Evolutionary conservation across 2,329 filamentous ascomycete species (phyloP), one percentile per base, ranked within the genome.

Genomic region (Thielaviopsis populi): DNA sequence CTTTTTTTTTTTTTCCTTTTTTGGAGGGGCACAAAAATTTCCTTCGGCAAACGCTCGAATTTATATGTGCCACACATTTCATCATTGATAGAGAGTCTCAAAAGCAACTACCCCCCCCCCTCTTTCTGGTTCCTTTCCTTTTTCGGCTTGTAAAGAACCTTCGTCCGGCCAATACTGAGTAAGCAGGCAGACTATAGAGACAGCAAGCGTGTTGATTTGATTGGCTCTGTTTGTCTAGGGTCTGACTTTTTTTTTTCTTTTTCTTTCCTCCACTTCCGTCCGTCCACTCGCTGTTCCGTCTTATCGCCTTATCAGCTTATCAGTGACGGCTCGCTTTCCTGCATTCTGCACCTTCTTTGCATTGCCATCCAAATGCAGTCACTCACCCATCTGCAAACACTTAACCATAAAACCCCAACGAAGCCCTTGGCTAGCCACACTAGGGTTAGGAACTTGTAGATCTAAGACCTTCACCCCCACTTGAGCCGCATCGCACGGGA

Each of bases 21-120:
- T 30, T 54, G 17, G 50, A 54, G 50, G 50, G 50, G 50, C 50
- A 33, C 50, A 54, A 54, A 54, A 54, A 37, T 54, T 54, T 54
- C 50, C 24, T 30, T 33, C 27, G 50, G 50, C 50, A 30, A 33
- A 30, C 50, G 24, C 24, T n/a, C 50, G 7, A 54, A 27, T 54
- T 54, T 54, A 54, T 10, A 54, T 17, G 50, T 54, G 50, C 50
- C 27, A 33, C 50, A 50, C 19, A 24, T 50, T 50, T 15, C 46
- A 24, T 50, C 46, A 24, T 50, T 50, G 10, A 50, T 13, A 13
- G 46, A 10, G 33, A 37, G 1, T 15, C 11, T 8, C 46, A 19
- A 17, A 5, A 7, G 50, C 50, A 54, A 10, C 17, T 17, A 19
- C 24, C 50, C 50, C 43, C 42, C 42, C n/a, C 43, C 6, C 46